A percentile compares a stretch with the other conserved stretches of the same genome.
These are phyloP conservation scores for Aspergillus chevalieri DNA, from an alignment of 2,329 filamentous ascomycete genomes.

Conservation along the genomic window DNA sequence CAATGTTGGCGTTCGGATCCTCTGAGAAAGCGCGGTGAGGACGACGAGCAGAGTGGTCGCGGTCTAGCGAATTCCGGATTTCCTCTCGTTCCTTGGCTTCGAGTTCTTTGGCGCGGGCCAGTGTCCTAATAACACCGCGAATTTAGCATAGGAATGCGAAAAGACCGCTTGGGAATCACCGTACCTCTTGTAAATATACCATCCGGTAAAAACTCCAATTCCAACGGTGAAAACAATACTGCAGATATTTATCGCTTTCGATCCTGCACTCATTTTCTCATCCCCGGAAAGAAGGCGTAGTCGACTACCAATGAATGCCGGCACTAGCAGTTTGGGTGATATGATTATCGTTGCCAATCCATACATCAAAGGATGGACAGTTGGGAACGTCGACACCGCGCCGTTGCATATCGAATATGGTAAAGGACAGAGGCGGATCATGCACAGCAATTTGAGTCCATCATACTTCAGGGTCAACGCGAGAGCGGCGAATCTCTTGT, in stretches of 20 bases:
- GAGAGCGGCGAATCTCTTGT: constrained; percentile 83
- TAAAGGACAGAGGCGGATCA: constrained; percentile 86
- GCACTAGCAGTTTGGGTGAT: constrained; percentile 80
- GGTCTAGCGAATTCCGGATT: constrained; percentile 30
- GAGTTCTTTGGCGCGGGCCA: constrained; percentile 44
- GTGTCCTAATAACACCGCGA: constrained; percentile 30
- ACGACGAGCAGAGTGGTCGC: constrained; percentile 30
- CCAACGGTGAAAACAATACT: constrained; percentile 67
- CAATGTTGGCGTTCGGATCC: constrained; percentile 35
- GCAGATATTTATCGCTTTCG: constrained; percentile 76
- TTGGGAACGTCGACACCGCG: constrained; percentile 88
- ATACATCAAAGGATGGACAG: constrained; percentile 69
- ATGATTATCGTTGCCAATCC: constrained; percentile 75
- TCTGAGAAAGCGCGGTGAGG: constrained; percentile 31
- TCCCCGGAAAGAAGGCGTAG: constrained; percentile 79
- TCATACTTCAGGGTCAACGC: constrained; percentile 84
- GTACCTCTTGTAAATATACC: constrained; percentile 70
- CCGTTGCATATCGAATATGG: constrained; percentile 93
- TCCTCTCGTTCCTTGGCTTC: constrained; percentile 42
- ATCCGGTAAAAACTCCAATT: constrained; percentile 70
- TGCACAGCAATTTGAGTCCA: constrained; percentile 78
- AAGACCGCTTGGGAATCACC: neutral
- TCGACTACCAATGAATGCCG: constrained; percentile 84
- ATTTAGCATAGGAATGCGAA: constrained; percentile 1
- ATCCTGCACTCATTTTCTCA: constrained; percentile 71